Conservation (phyloP, 2,329 filamentous ascomycete genomes). For the Dothideomycetes sp. region DNA sequence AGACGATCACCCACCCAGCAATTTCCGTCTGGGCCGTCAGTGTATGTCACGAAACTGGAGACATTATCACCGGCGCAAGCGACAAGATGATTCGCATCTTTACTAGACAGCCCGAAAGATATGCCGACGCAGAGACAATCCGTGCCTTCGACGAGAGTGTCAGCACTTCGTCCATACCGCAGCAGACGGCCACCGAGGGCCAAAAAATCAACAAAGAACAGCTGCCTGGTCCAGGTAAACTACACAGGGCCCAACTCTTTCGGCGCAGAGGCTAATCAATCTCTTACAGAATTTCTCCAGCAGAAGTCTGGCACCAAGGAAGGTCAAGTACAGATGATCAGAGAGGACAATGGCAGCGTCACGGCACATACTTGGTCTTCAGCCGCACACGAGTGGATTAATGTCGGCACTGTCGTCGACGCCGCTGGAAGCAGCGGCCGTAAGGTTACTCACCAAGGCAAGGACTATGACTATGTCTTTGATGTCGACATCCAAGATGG, state of each 20-base stretch:
- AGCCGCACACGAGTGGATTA: constrained; percentile 29
- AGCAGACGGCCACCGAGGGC: constrained; percentile 63
- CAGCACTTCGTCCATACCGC: constrained; percentile 73
- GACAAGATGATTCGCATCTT: constrained; percentile 82
- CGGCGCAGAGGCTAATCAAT: not conserved
- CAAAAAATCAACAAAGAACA: constrained; percentile 77
- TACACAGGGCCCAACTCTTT: not conserved
- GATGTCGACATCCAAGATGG: constrained; percentile 95
- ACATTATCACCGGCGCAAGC: constrained; percentile 89
- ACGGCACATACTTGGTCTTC: constrained; percentile 83
- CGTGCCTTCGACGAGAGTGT: constrained; percentile 61
- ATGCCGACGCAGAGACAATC: constrained; percentile 51
- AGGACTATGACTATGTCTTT: constrained; percentile 94
- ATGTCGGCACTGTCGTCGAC: constrained; percentile 83
- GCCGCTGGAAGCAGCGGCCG: constrained; percentile 69
- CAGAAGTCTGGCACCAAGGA: constrained; percentile 86
- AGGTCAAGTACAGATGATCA: constrained; percentile 88
- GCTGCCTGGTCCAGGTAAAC: constrained; percentile 59
- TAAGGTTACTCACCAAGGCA: constrained; percentile 58
- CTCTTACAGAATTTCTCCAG: constrained; percentile 61
- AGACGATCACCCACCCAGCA: constrained; percentile 93
- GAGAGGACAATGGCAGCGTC: constrained; percentile 68
- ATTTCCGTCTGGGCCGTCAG: constrained; percentile 94
- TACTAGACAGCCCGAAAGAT: constrained; percentile 58
- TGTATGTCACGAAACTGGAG: constrained; percentile 70